phyloP scores from a whole-genome alignment of 192 early-diverging fungal genomes.

The Coemansia sp. region DNA sequence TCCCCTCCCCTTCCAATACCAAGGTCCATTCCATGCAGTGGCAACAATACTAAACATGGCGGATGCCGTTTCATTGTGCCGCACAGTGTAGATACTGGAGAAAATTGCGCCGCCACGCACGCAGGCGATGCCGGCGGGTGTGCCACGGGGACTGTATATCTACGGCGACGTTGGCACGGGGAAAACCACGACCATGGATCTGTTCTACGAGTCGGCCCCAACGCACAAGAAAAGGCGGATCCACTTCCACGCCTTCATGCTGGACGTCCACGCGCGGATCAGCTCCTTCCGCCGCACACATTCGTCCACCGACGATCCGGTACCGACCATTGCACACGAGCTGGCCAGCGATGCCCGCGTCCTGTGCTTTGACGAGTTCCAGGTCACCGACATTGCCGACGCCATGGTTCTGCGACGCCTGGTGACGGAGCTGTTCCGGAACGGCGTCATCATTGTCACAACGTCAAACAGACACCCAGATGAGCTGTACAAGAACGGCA shows the following conservation, averaged over 20 bases:
- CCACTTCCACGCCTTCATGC: conserved; percentile 99
- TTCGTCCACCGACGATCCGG: conserved; percentile 59
- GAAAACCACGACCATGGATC: conserved; percentile 95
- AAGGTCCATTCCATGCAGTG: neutral
- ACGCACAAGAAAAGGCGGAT: conserved; percentile 78
- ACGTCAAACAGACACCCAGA: conserved; percentile 93
- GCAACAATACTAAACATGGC: neutral
- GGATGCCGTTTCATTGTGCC: neutral
- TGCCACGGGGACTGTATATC: conserved; percentile 48
- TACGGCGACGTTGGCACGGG: conserved; percentile 85
- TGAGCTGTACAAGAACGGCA: conserved; percentile 94
- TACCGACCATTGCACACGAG: conserved; percentile 73
- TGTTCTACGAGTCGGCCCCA: conserved; percentile 82
- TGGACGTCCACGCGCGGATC: conserved; percentile 80
- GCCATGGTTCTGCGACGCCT: conserved; percentile 90
- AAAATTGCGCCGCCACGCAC: neutral
- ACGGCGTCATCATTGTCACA: conserved; percentile 87
- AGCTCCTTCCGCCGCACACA: conserved; percentile 62
- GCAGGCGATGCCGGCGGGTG: neutral
- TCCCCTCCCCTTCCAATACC: neutral
- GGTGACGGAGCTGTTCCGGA: conserved; percentile 76
- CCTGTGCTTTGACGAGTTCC: conserved; percentile 94
- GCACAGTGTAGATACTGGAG: conserved; percentile 26
- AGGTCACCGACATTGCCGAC: conserved; percentile 96
- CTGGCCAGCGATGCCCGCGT: conserved; percentile 80